Conservation (phyloP, 1,284 basidiomycete species). For the Rhizoctonia solani region DNA sequence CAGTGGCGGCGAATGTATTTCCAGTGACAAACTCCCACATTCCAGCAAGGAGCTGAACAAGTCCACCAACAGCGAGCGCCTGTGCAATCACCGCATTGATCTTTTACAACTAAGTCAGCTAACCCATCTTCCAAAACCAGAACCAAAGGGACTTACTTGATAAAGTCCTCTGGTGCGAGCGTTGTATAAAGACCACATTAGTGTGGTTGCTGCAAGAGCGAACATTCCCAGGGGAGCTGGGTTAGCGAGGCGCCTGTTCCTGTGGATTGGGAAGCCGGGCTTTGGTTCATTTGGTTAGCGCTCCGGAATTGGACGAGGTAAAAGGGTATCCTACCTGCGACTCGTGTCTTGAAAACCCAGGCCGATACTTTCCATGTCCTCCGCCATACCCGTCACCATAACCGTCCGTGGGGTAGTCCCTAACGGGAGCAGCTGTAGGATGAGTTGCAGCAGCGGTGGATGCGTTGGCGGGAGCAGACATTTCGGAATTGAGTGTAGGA, state of each 20-base stretch:
- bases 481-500: not conserved
- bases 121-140: conserved; percentile 41
- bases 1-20: conserved; percentile 54
- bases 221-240: conserved; percentile 32
- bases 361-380: conserved; percentile 4
- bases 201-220: conserved; percentile 46
- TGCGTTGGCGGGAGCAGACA: not conserved
- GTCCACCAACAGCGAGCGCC: conserved; percentile 45
- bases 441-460: not conserved
- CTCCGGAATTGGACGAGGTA: not conserved
- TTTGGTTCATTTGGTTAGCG: not conserved
- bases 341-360: conserved; percentile 9
- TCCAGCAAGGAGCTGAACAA: conserved; percentile 48
- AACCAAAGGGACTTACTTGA: conserved; percentile 36
- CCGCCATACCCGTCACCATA: conserved; percentile 1
- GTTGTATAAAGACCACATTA: conserved; percentile 41
- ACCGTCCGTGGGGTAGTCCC: not conserved
- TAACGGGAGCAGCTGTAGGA: not conserved
- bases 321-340: conserved; percentile 4
- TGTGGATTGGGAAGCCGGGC: conserved; percentile 25
- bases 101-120: conserved; percentile 51
- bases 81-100: conserved; percentile 48
- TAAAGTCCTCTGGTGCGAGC: conserved; percentile 41
- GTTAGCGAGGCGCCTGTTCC: conserved; percentile 29
- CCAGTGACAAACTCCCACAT: conserved; percentile 45